Percentiles rank a stretch among this genome's conserved stretches.
Conservation (phyloP, 768 basidiomycete genomes). For the Trametes maxima region DNA sequence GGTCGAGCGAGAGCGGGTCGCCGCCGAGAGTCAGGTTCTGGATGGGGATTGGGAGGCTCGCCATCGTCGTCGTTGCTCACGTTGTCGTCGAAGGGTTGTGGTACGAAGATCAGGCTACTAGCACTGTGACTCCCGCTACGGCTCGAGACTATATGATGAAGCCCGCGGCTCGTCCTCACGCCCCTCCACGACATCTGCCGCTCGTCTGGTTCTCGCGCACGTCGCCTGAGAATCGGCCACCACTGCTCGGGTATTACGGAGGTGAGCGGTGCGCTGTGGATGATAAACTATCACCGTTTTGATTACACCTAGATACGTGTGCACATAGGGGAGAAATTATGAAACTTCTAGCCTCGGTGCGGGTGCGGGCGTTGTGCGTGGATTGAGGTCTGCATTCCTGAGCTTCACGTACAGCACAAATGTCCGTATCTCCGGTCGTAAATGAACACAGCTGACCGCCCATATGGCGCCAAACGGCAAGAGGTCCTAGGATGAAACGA, state of each 20-base stretch:
- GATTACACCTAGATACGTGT: neutral
- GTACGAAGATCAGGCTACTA: neutral
- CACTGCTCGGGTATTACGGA: neutral
- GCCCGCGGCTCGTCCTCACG: neutral
- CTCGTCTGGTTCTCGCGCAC: neutral
- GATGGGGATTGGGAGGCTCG: slow-evolving; percentile 34
- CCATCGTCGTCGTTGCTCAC: slow-evolving; percentile 21
- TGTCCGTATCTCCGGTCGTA: too few species aligned
- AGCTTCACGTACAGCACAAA: too few species aligned
- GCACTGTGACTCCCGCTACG: neutral
- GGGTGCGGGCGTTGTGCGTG: too few species aligned
- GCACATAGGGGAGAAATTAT: neutral
- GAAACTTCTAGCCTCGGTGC: neutral
- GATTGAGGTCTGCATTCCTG: too few species aligned
- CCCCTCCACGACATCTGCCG: neutral
- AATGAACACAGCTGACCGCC: too few species aligned
- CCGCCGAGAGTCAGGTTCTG: slow-evolving; percentile 65
- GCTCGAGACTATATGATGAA: neutral
- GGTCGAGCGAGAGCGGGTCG: slow-evolving; percentile 85
- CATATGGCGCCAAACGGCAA: too few species aligned
- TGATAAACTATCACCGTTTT: neutral
- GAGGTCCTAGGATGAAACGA: too few species aligned
- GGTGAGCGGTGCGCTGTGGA: neutral
- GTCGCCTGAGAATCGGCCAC: neutral
- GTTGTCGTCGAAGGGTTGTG: neutral